Conservation (phyloP, 495 filamentous ascomycete genomes). For the Cercophora scortea region DNA sequence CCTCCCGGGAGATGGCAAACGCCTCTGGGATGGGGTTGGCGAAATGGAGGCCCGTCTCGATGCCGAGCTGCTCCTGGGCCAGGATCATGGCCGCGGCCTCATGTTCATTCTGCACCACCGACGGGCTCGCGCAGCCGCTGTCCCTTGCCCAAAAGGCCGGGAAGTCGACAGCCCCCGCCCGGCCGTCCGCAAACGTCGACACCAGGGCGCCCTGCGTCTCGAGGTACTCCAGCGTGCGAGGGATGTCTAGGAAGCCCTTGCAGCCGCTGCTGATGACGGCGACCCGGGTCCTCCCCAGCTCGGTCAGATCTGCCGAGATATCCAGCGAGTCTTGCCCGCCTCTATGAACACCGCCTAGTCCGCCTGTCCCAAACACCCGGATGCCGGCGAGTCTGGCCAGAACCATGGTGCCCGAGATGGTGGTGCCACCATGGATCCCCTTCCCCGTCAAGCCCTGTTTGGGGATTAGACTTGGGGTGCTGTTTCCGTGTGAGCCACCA, state of each 20-base stretch:
- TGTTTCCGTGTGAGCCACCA: no score
- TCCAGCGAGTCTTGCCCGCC: slow-evolving; percentile 83
- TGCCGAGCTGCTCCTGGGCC: slow-evolving; percentile 48
- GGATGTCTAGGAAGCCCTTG: slow-evolving; percentile 93
- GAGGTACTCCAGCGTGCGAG: slow-evolving; percentile 83
- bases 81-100: slow-evolving; percentile 79
- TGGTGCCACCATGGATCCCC: slow-evolving; percentile 78
- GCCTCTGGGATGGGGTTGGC: slow-evolving; percentile 79
- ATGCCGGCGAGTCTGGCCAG: slow-evolving; percentile 84
- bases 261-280: slow-evolving; percentile 85
- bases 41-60: slow-evolving; percentile 71
- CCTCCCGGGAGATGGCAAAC: slow-evolving; percentile 56
- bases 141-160: slow-evolving; percentile 87
- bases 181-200: slow-evolving; percentile 72
- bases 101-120: slow-evolving; percentile 59
- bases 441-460: slow-evolving; percentile 54
- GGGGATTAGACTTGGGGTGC: no score
- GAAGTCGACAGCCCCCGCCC: slow-evolving; percentile 59
- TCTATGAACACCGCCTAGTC: slow-evolving; percentile 84
- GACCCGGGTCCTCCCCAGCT: slow-evolving; percentile 85
- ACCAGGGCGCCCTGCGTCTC: slow-evolving; percentile 89
- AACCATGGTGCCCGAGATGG: slow-evolving; percentile 86
- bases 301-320: slow-evolving; percentile 89
- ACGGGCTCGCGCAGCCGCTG: slow-evolving; percentile 72
- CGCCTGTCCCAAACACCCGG: slow-evolving; percentile 82